These are phyloP conservation scores for Mucor mucedo DNA, from an alignment of 371 early-diverging fungal genomes.

Conservation along the genomic window DNA sequence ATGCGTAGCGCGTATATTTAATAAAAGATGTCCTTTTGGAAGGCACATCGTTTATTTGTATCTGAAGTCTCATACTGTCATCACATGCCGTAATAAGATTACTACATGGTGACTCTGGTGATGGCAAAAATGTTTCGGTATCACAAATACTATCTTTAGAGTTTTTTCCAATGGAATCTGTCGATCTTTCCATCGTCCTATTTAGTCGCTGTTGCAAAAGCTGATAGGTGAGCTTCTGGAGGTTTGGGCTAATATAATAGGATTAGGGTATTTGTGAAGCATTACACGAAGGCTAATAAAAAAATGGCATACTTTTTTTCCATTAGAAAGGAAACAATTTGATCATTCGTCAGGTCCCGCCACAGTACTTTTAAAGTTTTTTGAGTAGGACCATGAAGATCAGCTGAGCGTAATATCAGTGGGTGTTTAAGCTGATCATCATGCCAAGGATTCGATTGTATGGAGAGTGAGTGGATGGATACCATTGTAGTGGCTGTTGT, in stretches of 20 bases:
- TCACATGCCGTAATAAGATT: not conserved
- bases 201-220: constrained; percentile 28
- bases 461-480: constrained; percentile 9
- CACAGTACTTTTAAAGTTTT: constrained; percentile 52
- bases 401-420: constrained; percentile 21
- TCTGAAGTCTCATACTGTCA: not conserved
- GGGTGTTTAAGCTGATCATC: constrained; percentile 22
- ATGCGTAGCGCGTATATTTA: too few relatives aligned
- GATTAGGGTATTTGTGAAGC: not conserved
- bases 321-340: constrained; percentile 33
- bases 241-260: constrained; percentile 29
- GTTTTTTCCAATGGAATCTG: constrained; percentile 12
- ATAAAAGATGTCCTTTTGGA: too few relatives aligned
- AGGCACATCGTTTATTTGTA: not conserved
- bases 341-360: constrained; percentile 37
- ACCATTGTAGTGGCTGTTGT: not conserved
- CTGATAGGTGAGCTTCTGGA: constrained; percentile 42
- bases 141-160: not conserved
- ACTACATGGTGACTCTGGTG: constrained; percentile 1
- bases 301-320: constrained; percentile 22
- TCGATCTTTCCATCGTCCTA: constrained; percentile 13
- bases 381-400: constrained; percentile 39
- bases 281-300: constrained; percentile 4
- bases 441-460: constrained; percentile 11
- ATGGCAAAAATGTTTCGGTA: constrained; percentile 1